Evolutionary conservation across 768 basidiomycete genomes (phyloP).

Genomic region (Pleurotus ostreatus): DNA sequence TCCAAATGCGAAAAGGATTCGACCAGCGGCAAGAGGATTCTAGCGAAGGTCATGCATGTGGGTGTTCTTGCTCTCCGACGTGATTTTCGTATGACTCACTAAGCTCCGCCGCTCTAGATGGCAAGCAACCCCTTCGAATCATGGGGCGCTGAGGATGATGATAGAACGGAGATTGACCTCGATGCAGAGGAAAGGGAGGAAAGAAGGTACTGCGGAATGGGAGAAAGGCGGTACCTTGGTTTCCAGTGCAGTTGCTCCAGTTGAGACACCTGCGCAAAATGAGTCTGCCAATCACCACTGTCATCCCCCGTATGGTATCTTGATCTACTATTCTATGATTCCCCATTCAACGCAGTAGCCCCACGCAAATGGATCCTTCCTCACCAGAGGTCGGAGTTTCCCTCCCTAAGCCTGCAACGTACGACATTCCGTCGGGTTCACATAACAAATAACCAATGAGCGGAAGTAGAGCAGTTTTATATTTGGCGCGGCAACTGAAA

Average conservation of each 20-base stretch:
- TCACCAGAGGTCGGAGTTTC: too few species aligned
- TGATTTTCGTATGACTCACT: not conserved
- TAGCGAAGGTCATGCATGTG: constrained; percentile 82
- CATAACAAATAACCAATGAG: too few species aligned
- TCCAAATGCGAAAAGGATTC: constrained; percentile 63
- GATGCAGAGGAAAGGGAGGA: constrained; percentile 65
- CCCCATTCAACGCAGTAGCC: too few species aligned
- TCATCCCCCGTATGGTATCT: too few species aligned
- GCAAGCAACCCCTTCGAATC: constrained; percentile 77
- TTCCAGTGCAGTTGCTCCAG: constrained; percentile 96
- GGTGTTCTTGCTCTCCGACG: constrained; percentile 22
- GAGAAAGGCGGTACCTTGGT: constrained; percentile 71
- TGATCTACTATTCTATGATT: too few species aligned
- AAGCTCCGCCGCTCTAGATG: constrained; percentile 51
- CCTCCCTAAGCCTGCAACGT: too few species aligned
- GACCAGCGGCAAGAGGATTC: constrained; percentile 55
- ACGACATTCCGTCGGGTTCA: too few species aligned
- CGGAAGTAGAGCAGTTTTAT: too few species aligned
- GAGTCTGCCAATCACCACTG: too few species aligned
- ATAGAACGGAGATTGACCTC: constrained; percentile 39
- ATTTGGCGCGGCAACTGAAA: too few species aligned
- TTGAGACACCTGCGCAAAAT: constrained; percentile 21
- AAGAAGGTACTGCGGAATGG: constrained; percentile 72
- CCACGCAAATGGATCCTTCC: too few species aligned
- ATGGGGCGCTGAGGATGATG: constrained; percentile 77